Percentiles rank a stretch among this genome's conserved stretches.
phyloP scores from a whole-genome alignment of 1,139 yeast genomes.

The Suhomyces bolitotheri region DNA sequence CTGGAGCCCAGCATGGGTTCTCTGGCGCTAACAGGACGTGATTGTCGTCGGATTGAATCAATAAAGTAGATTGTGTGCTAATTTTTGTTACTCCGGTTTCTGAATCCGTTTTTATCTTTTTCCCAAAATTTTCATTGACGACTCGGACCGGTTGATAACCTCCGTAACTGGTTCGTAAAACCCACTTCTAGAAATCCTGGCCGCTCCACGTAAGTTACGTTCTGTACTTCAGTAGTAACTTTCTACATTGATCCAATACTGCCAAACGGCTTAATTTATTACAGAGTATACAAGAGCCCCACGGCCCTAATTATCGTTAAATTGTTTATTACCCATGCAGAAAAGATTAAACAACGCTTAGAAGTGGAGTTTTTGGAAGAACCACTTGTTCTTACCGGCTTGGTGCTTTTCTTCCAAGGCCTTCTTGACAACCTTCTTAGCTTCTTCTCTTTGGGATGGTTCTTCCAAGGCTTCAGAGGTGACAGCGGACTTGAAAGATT shows the following conservation, averaged over 20 bases:
- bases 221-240: too few relatives aligned
- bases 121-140: too few relatives aligned
- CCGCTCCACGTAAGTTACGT: too few relatives aligned
- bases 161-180: too few relatives aligned
- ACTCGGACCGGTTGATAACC: too few relatives aligned
- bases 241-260: too few relatives aligned
- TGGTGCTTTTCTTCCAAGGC: conserved; percentile 99
- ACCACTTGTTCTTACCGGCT: conserved; percentile 99
- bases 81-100: too few relatives aligned
- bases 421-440: conserved; percentile 98
- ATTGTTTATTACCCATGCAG: conserved; percentile 42
- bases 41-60: background rate
- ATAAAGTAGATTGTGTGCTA: background rate
- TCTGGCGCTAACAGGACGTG: conserved; percentile 1
- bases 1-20: too few relatives aligned
- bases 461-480: conserved; percentile 93
- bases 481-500: conserved; percentile 88
- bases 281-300: conserved; percentile 12
- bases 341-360: conserved; percentile 45
- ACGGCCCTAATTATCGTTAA: conserved; percentile 13
- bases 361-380: conserved; percentile 98
- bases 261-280: conserved; percentile 10
- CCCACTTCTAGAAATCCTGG: too few relatives aligned
- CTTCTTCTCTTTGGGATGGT: conserved; percentile 99
- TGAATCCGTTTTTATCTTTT: too few relatives aligned